Evolutionary conservation across 2,329 filamentous ascomycete genomes (phyloP), one percentile per base, ranked within the genome.

Genomic region (Penicillium capsulatum): DNA sequence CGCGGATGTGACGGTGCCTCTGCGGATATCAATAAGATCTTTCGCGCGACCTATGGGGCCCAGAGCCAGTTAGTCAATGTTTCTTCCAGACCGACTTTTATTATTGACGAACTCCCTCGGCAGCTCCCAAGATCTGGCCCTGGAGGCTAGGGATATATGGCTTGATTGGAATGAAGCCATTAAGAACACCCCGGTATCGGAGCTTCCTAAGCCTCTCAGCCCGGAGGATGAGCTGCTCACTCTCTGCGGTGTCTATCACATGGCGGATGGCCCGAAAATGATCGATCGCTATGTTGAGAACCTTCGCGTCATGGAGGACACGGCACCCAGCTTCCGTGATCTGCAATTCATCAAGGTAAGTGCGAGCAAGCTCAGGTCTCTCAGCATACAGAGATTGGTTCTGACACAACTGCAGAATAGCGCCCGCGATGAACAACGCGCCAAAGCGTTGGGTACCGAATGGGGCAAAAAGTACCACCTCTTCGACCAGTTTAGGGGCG

Each of bases 11-110:
- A 73, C 48, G 64, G 60, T 3, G 70, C 71, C 0, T 72, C 68
- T 3, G 69, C 70, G 53, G 69, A 72, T 40, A 57, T 67, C 16
- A 72, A 72, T 46, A 73, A 72, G 36, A 70, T 72, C 48, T 61
- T 72, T 26, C 63, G 68, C 4, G 58, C 64, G 7, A 63, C 58
- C 7, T 72, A 72, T 42, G 70, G 72, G 11, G 43, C 50, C 3
- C 64, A 73, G 44, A 64, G 16, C 14, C 38, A 40, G 38, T 40
- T 14, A 17, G 32, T 32, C 4, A 8, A 19, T n/a, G n/a, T n/a
- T n/a, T n/a, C n/a, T n/a, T n/a, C n/a, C n/a, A n/a, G n/a, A n/a
- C n/a, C n/a, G n/a, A n/a, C n/a, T n/a, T n/a, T n/a, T n/a, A n/a
- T n/a, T n/a, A n/a, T n/a, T n/a, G n/a, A n/a, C n/a, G n/a, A n/a